Percentiles rank a stretch among this genome's conserved stretches.
Conservation (phyloP, 2,329 filamentous ascomycete species). For the Epichloe aotearoae region DNA sequence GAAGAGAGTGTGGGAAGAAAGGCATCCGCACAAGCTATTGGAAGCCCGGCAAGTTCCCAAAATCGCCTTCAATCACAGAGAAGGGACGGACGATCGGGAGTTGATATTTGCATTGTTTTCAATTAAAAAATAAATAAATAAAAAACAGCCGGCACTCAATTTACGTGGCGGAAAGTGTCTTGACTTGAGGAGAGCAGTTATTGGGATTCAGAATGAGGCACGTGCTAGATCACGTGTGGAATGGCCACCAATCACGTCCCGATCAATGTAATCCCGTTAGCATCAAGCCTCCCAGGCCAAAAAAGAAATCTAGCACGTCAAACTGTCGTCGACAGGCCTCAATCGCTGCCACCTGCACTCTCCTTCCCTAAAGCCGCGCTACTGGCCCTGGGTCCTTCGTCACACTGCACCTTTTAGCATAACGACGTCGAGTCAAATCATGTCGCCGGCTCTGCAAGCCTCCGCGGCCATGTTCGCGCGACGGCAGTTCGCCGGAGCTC, state of each 20-base stretch:
- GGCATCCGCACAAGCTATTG: neutral
- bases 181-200: no score
- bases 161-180: no score
- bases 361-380: conserved; percentile 5
- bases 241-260: conserved; percentile 21
- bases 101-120: no score
- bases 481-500: conserved; percentile 20
- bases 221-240: neutral
- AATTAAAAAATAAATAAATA: no score
- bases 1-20: neutral
- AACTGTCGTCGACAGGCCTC: conserved; percentile 7
- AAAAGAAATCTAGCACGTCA: conserved; percentile 3
- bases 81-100: no score
- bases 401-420: neutral
- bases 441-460: conserved; percentile 21
- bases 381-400: neutral
- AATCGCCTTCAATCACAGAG: no score
- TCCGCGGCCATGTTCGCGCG: conserved; percentile 22
- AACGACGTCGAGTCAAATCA: conserved; percentile 7
- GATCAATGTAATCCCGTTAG: conserved; percentile 28
- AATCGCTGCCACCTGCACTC: conserved; percentile 12
- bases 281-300: conserved; percentile 7
- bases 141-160: no score
- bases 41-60: neutral
- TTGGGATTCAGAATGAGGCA: neutral